These are phyloP conservation scores for Closterium sp. DNA, from an alignment of 139 green algal genomes.

Conservation along the genomic window DNA sequence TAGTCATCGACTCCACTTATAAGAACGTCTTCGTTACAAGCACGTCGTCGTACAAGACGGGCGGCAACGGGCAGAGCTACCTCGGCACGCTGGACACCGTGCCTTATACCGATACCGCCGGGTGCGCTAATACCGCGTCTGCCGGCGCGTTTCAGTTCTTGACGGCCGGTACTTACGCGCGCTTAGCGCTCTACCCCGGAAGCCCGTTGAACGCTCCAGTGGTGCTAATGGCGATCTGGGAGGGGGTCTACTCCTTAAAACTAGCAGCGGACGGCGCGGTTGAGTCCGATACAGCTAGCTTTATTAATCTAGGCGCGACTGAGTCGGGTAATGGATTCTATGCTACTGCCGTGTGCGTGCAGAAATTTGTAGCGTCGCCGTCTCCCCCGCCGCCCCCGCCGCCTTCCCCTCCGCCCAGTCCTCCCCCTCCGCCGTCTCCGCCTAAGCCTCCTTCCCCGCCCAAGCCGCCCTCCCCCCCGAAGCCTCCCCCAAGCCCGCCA, in stretches of 20 bases:
- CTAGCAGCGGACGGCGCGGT: not conserved
- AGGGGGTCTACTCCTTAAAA: not conserved
- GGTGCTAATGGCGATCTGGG: not conserved
- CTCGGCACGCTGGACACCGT: not conserved
- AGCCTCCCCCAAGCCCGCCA: not conserved
- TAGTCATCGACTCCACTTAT: not conserved
- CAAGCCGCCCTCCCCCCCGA: not conserved
- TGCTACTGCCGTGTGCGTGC: not conserved
- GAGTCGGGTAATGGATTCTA: not conserved
- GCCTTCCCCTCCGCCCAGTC: not conserved
- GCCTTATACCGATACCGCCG: not conserved
- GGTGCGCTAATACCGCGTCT: not conserved
- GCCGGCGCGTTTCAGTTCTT: not conserved
- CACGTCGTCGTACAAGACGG: not conserved
- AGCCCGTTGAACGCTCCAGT: not conserved
- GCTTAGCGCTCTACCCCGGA: not conserved
- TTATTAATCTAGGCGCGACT: not conserved
- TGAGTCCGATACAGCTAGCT: not conserved
- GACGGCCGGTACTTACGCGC: not conserved
- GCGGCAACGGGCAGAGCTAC: not conserved
- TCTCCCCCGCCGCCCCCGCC: not conserved
- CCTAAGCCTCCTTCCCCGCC: not conserved
- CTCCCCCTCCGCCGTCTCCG: not conserved
- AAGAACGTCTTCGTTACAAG: not conserved
- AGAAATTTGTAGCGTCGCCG: not conserved